These are phyloP conservation scores for Lasiodiplodia hormozganensis DNA, from an alignment of 2,329 filamentous ascomycete genomes.

Conservation along the genomic window DNA sequence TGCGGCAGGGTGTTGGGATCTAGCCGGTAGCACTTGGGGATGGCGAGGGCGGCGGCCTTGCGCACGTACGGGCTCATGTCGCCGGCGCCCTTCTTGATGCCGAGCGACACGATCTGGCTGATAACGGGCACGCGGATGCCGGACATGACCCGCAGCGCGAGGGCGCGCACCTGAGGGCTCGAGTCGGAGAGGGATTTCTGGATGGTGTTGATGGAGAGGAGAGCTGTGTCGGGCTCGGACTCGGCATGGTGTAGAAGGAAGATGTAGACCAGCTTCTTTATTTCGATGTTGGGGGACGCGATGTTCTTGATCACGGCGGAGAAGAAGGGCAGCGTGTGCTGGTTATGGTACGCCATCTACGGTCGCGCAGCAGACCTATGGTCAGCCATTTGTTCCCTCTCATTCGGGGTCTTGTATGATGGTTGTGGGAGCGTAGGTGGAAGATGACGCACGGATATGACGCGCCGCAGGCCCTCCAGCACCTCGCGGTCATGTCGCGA, in stretches of 20 bases:
- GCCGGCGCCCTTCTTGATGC: conserved; percentile 89
- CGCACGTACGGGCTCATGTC: conserved; percentile 96
- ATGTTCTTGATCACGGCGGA: conserved; percentile 99
- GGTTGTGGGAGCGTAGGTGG: conserved; percentile 15
- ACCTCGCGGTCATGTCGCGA: conserved; percentile 93
- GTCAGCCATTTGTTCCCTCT: neutral
- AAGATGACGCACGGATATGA: conserved; percentile 73
- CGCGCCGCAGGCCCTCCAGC: conserved; percentile 85
- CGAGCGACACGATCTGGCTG: conserved; percentile 93
- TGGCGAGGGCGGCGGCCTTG: conserved; percentile 89
- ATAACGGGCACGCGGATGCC: conserved; percentile 97
- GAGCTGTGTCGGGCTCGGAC: conserved; percentile 90
- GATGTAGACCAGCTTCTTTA: conserved; percentile 98
- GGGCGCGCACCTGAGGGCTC: conserved; percentile 87
- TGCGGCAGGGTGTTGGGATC: conserved; percentile 87
- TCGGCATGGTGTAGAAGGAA: conserved; percentile 97
- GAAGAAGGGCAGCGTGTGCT: conserved; percentile 90
- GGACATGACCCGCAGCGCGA: conserved; percentile 96
- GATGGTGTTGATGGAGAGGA: conserved; percentile 98
- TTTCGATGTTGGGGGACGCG: conserved; percentile 88
- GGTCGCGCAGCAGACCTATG: neutral
- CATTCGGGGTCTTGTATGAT: neutral
- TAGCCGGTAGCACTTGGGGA: conserved; percentile 93
- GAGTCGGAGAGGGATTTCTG: conserved; percentile 95
- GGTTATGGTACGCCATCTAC: conserved; percentile 93